These are phyloP conservation scores for Teratosphaeria gauchensis DNA, from an alignment of 2,329 filamentous ascomycete genomes.

Conservation along the genomic window DNA sequence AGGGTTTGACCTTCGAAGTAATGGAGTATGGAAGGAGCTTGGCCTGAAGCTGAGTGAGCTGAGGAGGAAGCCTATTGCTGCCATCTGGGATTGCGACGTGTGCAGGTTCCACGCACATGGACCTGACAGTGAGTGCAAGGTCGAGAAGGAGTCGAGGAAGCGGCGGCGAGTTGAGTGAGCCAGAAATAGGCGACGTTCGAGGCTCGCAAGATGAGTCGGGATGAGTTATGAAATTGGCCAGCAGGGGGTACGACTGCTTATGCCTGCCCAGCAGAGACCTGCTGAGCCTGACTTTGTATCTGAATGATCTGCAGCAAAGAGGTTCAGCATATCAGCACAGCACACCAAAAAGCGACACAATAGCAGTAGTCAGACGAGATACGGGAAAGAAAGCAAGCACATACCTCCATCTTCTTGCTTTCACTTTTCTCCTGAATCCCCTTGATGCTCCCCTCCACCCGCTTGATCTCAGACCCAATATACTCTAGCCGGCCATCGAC, in stretches of 20 bases:
- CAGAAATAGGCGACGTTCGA: no score
- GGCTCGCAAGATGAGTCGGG: no score
- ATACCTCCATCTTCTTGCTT: constrained; percentile 54
- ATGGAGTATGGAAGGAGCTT: not conserved
- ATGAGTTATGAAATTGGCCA: no score
- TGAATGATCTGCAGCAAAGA: constrained; percentile 31
- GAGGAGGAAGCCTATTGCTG: not conserved
- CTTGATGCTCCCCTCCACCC: constrained; percentile 57
- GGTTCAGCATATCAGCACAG: not conserved
- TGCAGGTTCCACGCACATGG: not conserved
- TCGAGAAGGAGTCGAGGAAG: not conserved
- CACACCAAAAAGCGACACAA: not conserved
- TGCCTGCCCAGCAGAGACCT: constrained; percentile 9
- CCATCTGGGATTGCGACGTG: not conserved
- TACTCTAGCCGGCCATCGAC: constrained; percentile 87
- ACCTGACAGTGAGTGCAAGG: not conserved
- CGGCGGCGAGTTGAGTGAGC: not conserved
- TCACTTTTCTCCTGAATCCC: constrained; percentile 56
- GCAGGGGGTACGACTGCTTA: no score
- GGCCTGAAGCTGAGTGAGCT: not conserved
- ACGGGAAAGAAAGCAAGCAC: constrained; percentile 10
- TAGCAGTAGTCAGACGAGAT: not conserved
- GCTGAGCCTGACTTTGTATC: constrained; percentile 33
- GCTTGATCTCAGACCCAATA: constrained; percentile 79
- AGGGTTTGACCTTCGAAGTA: no score